A percentile compares a stretch with the other conserved stretches of the same genome.
These are phyloP conservation scores for Sequoia sempervirens DNA, from an alignment of 75 land plant genomes.

Conservation along the genomic window DNA sequence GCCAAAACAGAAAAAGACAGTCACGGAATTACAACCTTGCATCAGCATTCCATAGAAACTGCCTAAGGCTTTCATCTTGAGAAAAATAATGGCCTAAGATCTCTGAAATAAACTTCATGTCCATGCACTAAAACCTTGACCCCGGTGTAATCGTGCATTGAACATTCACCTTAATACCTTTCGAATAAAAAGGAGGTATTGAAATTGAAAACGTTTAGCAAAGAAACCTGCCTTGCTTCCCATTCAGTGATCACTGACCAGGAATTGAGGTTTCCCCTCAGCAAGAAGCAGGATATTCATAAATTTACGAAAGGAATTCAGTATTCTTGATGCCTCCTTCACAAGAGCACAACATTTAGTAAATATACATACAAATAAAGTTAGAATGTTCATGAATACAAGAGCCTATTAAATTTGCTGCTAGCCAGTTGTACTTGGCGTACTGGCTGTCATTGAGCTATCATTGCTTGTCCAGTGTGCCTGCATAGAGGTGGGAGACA, in stretches of 20 bases:
- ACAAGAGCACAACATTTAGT: neutral
- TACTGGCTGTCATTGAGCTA: neutral
- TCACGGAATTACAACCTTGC: neutral
- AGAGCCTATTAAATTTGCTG: neutral
- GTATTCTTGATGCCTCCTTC: neutral
- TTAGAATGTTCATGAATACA: neutral
- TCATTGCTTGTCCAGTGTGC: constrained; percentile 1
- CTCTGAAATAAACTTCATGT: neutral
- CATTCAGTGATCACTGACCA: neutral
- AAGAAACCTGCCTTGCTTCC: neutral
- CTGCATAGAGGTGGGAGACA: neutral
- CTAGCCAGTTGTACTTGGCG: neutral
- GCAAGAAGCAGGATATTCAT: neutral
- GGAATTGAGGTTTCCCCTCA: neutral
- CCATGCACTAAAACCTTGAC: neutral
- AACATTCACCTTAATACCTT: neutral
- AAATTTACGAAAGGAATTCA: neutral
- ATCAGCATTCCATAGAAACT: neutral
- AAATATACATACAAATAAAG: neutral
- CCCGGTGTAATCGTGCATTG: neutral
- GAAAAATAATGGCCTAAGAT: neutral
- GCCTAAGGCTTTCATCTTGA: neutral
- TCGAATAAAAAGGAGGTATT: neutral
- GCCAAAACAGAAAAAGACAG: neutral
- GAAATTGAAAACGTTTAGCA: neutral